Base-by-base conservation (phyloP, 2,329 filamentous ascomycete species). In the Penicillium sp. region DNA sequence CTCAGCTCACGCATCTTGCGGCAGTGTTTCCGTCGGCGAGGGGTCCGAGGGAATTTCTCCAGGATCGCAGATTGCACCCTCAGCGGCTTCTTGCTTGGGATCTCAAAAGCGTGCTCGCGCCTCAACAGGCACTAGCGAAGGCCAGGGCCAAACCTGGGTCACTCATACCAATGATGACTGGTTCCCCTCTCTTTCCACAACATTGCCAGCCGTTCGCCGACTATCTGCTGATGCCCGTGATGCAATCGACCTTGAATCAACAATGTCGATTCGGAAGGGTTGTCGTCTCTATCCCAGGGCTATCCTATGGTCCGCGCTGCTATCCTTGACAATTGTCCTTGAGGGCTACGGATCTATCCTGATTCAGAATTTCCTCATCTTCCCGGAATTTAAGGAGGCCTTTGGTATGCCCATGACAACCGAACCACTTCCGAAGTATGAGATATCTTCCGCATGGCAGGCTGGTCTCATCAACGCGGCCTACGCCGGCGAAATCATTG, bases 261-360 rank as follows among this genome's bases (percentile, higher is more conserved):
- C 29, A 52, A 59, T 41, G 52, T 67, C 66, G n/a, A 54, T 21
- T 15, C 3, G 26, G 26, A 26, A 26, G 26, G 26, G 26, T 23
- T 4, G 8, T n/a, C 21, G 13, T 13, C 15, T 17, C n/a, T 74
- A 73, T 45, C 76, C 73, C 0, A 75, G 76, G 60, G 78, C 73
- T 5, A 69, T 78, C 7, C 68, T 62, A 8, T 79, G 76, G 76
- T 75, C 73, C 1, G 57, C 77, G 50, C 56, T 78, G 0, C 58
- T 79, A 13, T 78, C 75, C 7, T 70, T 71, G 0, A 69, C 69
- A 26, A 70, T 79, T 35, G 66, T 77, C 49, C 79, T 79, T 77
- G 77, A 79, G 64, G 77, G 76, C 13, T 56, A 56, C 26, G 53
- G 46, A n/a, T 29, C 21, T 26, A 15, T 46, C 17, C 68, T 81